These are phyloP conservation scores for Sinapis alba DNA, from an alignment of 441 rosid genomes.

Conservation along the genomic window DNA sequence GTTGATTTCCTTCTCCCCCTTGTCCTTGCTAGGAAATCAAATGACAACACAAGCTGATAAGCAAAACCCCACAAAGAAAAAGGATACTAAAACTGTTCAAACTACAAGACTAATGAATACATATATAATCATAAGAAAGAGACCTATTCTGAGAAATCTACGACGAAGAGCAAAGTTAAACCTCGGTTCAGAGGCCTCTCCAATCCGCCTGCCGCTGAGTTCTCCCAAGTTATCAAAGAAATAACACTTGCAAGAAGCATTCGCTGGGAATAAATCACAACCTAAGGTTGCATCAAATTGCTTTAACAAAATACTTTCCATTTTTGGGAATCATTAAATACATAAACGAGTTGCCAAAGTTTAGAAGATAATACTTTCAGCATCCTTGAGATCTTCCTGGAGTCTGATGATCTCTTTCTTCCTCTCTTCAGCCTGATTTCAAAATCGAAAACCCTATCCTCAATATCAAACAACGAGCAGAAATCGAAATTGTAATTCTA, in stretches of 20 bases:
- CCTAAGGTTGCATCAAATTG: background rate
- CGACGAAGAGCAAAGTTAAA: conserved; percentile 75
- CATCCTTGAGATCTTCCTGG: conserved; percentile 73
- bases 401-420: conserved; percentile 71
- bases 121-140: background rate
- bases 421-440: conserved; percentile 75
- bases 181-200: conserved; percentile 51
- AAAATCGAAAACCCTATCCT: conserved; percentile 11
- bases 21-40: conserved; percentile 52
- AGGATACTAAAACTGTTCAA: background rate
- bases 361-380: conserved; percentile 54
- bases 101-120: background rate
- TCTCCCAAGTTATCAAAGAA: conserved; percentile 81
- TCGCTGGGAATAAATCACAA: conserved; percentile 60
- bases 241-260: conserved; percentile 80
- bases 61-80: background rate
- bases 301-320: background rate
- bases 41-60: conserved; percentile 17
- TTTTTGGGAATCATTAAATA: conserved; percentile 1
- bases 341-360: background rate
- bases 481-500: background rate
- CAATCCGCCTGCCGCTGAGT: conserved; percentile 19
- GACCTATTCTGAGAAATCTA: conserved; percentile 86
- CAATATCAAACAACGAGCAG: background rate
- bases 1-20: conserved; percentile 46